Percentiles rank a stretch among this genome's conserved stretches.
phyloP scores from a whole-genome alignment of 169 alveolate species.

The Perkinsus chesapeaki region DNA sequence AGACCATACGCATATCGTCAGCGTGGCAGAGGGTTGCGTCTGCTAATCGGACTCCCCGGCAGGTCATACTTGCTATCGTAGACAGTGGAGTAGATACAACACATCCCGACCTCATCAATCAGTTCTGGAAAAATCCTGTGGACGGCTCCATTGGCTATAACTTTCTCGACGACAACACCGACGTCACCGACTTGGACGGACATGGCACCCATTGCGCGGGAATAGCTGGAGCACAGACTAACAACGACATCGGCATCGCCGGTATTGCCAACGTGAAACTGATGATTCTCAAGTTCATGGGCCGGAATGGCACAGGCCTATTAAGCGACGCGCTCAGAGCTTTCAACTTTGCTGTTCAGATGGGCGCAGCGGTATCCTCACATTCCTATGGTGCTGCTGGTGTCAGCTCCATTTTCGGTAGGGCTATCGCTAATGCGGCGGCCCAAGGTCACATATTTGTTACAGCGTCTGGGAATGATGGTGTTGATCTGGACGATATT shows the following conservation, averaged over 20 bases:
- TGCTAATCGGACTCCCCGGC: slow-evolving; percentile 13
- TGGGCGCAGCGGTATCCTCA: slow-evolving; percentile 24
- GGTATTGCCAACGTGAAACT: slow-evolving; percentile 30
- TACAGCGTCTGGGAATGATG: slow-evolving; percentile 36
- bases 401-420: slow-evolving; percentile 22
- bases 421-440: slow-evolving; percentile 27
- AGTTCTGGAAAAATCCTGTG: slow-evolving; percentile 35
- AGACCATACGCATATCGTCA: not conserved
- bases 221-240: slow-evolving; percentile 32
- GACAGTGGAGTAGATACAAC: slow-evolving; percentile 35
- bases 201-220: slow-evolving; percentile 45
- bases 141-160: slow-evolving; percentile 33
- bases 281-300: slow-evolving; percentile 26
- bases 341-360: slow-evolving; percentile 25
- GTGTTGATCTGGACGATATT: slow-evolving; percentile 17
- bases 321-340: slow-evolving; percentile 31
- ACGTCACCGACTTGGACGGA: slow-evolving; percentile 33
- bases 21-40: not conserved
- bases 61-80: slow-evolving; percentile 31
- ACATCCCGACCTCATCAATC: slow-evolving; percentile 31
- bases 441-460: slow-evolving; percentile 25
- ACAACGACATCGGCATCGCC: slow-evolving; percentile 19
- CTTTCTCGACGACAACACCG: slow-evolving; percentile 28
- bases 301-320: slow-evolving; percentile 29
- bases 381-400: slow-evolving; percentile 24